Conservation (phyloP, 345 rosid species). For the Pugionium cornutum region DNA sequence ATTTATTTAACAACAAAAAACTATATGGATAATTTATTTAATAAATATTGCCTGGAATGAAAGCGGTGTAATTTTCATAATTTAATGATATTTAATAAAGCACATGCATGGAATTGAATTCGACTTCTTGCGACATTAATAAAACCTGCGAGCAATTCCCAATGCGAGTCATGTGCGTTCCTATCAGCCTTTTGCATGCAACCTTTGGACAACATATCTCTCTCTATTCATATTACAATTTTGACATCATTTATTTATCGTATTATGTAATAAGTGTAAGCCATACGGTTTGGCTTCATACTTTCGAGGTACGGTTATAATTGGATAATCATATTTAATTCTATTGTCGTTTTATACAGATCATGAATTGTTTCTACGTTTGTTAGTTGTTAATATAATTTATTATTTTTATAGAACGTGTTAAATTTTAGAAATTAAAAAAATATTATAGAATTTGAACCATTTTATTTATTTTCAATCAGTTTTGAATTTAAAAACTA, state of each 20-base stretch:
- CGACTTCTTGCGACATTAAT: slow-evolving; percentile 34
- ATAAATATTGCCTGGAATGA: no score
- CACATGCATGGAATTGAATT: slow-evolving; percentile 36
- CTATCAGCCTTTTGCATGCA: slow-evolving; percentile 24
- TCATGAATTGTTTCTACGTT: no score
- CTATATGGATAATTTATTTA: no score
- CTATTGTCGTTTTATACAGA: neutral
- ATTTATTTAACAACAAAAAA: no score
- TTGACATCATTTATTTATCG: slow-evolving; percentile 26
- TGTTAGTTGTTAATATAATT: no score
- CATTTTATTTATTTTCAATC: no score
- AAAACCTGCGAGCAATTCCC: slow-evolving; percentile 36
- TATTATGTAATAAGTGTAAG: neutral
- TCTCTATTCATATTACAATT: neutral
- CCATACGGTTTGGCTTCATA: neutral
- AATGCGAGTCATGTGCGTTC: slow-evolving; percentile 29
- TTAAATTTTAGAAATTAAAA: no score
- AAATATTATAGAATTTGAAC: no score
- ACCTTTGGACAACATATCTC: slow-evolving; percentile 20
- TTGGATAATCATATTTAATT: neutral
- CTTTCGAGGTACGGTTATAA: slow-evolving; percentile 17
- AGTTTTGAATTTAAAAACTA: no score
- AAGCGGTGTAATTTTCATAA: no score
- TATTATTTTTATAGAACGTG: no score
- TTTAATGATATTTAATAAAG: slow-evolving; percentile 5